Percentiles rank a stretch among this genome's conserved stretches.
Evolutionary conservation across 768 basidiomycete species (phyloP).

Genomic region (Suillus variegatus): DNA sequence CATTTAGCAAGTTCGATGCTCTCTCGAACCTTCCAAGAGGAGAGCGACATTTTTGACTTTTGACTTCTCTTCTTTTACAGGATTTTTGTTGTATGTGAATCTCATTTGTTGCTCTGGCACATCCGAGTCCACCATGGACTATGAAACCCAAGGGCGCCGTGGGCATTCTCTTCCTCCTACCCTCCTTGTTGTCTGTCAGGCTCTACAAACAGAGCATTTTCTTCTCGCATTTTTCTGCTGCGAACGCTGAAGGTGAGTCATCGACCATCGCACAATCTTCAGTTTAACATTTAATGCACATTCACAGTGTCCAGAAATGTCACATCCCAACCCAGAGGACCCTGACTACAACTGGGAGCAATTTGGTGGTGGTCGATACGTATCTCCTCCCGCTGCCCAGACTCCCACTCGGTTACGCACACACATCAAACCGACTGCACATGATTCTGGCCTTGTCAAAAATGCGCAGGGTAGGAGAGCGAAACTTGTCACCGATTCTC

Average conservation of each 20-base stretch:
- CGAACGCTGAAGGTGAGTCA: not conserved
- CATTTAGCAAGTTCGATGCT: no score
- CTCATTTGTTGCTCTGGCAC: not conserved
- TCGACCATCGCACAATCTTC: not conserved
- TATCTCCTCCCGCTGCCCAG: not conserved
- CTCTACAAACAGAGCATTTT: not conserved
- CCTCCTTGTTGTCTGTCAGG: not conserved
- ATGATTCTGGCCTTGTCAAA: not conserved
- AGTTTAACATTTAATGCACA: not conserved
- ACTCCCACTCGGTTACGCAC: not conserved
- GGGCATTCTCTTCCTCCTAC: constrained; percentile 1
- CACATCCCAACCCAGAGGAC: not conserved
- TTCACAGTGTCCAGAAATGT: not conserved
- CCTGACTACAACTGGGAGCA: not conserved
- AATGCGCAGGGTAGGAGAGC: not conserved
- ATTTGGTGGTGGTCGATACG: not conserved
- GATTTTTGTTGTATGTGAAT: no score
- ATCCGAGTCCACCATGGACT: not conserved
- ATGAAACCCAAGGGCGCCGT: not conserved
- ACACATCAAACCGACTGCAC: not conserved
- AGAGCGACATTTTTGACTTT: no score
- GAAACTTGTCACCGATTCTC: not conserved
- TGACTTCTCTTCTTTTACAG: no score
- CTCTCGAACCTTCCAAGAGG: no score
- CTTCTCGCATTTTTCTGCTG: not conserved